Base-by-base conservation (phyloP, 2,329 filamentous ascomycete genomes). In the Arachnomyces sp. region DNA sequence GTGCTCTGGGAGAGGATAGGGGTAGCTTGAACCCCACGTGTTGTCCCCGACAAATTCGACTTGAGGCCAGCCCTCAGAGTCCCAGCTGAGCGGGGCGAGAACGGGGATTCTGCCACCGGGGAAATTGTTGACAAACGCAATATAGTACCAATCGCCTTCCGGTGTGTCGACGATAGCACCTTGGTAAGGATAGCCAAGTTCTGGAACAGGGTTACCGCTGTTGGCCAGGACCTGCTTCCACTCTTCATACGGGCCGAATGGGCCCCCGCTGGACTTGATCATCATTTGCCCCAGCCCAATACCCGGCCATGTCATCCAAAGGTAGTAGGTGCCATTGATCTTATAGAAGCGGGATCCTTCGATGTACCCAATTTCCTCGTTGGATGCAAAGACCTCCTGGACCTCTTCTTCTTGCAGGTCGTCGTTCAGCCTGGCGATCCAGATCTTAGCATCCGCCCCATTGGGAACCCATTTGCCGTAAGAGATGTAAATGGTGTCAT, bases 61-160 rank as follows among this genome's bases (percentile, higher is more conserved):
- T 5, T 50, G 39, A 0, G 76, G 75, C 52, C 65, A 79, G 1
- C 73, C 74, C 36, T 79, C 72, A 0, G 51, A 46, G 2, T 60
- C 65, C 68, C 71, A 79, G 0, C 54, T 66, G 1, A 79, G 51
- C 0, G 75, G 75, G 0, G 75, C 74, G 3, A 76, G 57, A 1
- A 77, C 71, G 0, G 76, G 76, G 8, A 77, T 67, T 14, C 75
- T 66, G 0, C 76, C 76, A 3, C 65, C 68, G 0, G 76, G 75
- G 43, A 75, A 79, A 0, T 67, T 63, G 52, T 72, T 71, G 4
- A 69, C 59, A 52, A 79, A 80, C 0, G 71, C 67, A 54, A 78
- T 70, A 46, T 73, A 80, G 50, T 75, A 77, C 75, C 75, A 80
- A 8, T 71, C 58, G 0, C 71, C 72, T 7, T 64, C 53, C 0